Percentiles rank a stretch among this genome's conserved stretches.
These are phyloP conservation scores for Sporormia fimetaria DNA, from an alignment of 495 filamentous ascomycete species.

Conservation along the genomic window DNA sequence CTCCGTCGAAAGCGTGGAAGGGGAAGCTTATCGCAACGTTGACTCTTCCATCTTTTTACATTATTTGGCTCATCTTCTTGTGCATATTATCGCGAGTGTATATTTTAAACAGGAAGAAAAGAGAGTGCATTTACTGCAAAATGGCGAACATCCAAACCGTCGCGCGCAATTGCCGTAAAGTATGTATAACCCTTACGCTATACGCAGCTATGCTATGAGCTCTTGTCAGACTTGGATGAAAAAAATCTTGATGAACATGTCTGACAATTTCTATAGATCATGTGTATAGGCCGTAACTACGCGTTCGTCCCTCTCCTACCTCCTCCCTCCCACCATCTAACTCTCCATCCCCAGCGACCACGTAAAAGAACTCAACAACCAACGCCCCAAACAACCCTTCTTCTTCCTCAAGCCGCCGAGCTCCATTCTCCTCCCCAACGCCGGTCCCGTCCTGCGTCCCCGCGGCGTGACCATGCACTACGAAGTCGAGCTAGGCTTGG, in stretches of 20 bases:
- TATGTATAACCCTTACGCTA: constrained; percentile 1
- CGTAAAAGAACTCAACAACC: constrained; percentile 80
- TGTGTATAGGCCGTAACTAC: constrained; percentile 97
- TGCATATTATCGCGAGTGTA: too few relatives aligned
- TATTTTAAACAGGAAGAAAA: too few relatives aligned
- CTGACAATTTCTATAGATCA: constrained; percentile 43
- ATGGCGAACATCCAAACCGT: constrained; percentile 12
- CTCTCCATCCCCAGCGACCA: constrained; percentile 55
- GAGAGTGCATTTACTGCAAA: too few relatives aligned
- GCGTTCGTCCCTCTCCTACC: constrained; percentile 48
- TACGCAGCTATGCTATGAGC: not conserved
- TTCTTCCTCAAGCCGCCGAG: constrained; percentile 95
- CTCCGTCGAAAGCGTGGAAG: too few relatives aligned
- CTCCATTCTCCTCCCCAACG: constrained; percentile 63
- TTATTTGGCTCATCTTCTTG: too few relatives aligned
- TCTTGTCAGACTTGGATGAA: not conserved
- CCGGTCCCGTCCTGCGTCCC: constrained; percentile 75
- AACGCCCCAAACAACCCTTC: constrained; percentile 80
- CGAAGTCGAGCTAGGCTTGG: constrained; percentile 83
- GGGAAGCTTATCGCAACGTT: too few relatives aligned
- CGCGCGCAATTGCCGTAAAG: constrained; percentile 12
- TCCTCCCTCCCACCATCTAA: not conserved
- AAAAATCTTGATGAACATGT: not conserved
- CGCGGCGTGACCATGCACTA: constrained; percentile 77
- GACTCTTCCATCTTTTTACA: too few relatives aligned